Percentiles rank a stretch among this genome's conserved stretches.
These are phyloP conservation scores for Fusarium sp. DNA, from an alignment of 2,329 filamentous ascomycete genomes.

Conservation along the genomic window DNA sequence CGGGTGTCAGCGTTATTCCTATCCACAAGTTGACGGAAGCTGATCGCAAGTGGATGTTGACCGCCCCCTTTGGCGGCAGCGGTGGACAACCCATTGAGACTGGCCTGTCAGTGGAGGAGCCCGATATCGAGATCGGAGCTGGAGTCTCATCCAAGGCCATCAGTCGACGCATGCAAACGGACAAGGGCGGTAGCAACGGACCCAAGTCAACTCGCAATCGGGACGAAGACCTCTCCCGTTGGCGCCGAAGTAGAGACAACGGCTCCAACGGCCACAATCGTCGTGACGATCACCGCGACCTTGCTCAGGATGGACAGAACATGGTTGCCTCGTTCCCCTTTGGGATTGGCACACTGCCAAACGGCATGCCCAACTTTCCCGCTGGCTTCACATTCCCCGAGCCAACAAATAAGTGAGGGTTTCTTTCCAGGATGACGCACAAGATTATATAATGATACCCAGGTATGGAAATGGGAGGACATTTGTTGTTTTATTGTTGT, in stretches of 20 bases:
- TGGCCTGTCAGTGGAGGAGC: constrained; percentile 92
- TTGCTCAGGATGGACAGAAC: constrained; percentile 36
- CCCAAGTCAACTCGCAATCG: constrained; percentile 67
- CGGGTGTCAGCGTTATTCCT: constrained; percentile 90
- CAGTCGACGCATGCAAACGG: constrained; percentile 73
- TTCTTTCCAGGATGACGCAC: constrained; percentile 6
- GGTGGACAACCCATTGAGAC: constrained; percentile 82
- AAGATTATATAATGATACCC: constrained; percentile 33
- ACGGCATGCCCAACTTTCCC: constrained; percentile 54
- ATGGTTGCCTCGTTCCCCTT: constrained; percentile 48
- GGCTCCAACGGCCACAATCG: constrained; percentile 35
- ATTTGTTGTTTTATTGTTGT: constrained; percentile 22
- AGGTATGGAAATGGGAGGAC: constrained; percentile 23
- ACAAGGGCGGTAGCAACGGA: constrained; percentile 70
- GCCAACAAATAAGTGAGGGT: constrained; percentile 34
- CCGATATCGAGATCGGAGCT: constrained; percentile 97
- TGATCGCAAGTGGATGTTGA: constrained; percentile 96
- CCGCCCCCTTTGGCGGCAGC: constrained; percentile 90
- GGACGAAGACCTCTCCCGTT: constrained; percentile 47
- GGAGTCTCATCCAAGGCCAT: constrained; percentile 95
- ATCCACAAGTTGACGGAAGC: constrained; percentile 93
- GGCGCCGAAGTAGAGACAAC: constrained; percentile 47
- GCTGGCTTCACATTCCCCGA: constrained; percentile 51
- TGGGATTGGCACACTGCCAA: constrained; percentile 51
- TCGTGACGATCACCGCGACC: constrained; percentile 34